These are phyloP conservation scores for Aphanomyces stellatus DNA, from an alignment of 352 stramenopile genomes.

Conservation along the genomic window DNA sequence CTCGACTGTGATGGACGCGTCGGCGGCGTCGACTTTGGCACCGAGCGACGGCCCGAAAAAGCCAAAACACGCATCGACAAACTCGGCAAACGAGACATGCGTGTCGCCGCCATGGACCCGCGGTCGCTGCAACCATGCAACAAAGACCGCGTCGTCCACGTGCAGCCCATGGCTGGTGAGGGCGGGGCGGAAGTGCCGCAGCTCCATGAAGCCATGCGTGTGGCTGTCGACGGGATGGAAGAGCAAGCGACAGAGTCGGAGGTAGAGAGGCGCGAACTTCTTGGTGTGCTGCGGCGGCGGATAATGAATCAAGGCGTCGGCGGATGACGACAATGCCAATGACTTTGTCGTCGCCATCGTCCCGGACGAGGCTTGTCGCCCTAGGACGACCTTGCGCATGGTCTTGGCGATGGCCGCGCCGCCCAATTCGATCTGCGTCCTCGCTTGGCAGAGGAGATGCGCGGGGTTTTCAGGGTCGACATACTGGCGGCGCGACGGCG, in stretches of 20 bases:
- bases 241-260: background rate
- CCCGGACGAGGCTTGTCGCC: background rate
- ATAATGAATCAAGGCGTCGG: background rate
- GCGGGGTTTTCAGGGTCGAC: conserved; percentile 8
- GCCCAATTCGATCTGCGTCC: background rate
- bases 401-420: conserved; percentile 4
- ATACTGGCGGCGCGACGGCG: background rate
- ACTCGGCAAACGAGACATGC: conserved; percentile 4
- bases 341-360: background rate
- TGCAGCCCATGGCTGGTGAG: background rate
- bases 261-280: background rate
- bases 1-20: background rate
- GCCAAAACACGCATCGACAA: conserved; percentile 9
- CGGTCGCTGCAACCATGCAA: conserved; percentile 8
- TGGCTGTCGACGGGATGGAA: background rate
- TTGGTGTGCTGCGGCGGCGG: background rate
- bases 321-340: background rate
- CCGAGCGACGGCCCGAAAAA: background rate
- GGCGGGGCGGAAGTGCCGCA: background rate
- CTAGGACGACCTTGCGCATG: background rate
- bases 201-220: background rate
- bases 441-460: background rate
- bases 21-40: background rate
- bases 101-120: background rate
- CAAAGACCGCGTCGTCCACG: background rate